Evolutionary conservation across 2,329 filamentous ascomycete species (phyloP), one percentile per base, ranked within the genome.

Genomic region (Aspergillus tubingensis): DNA sequence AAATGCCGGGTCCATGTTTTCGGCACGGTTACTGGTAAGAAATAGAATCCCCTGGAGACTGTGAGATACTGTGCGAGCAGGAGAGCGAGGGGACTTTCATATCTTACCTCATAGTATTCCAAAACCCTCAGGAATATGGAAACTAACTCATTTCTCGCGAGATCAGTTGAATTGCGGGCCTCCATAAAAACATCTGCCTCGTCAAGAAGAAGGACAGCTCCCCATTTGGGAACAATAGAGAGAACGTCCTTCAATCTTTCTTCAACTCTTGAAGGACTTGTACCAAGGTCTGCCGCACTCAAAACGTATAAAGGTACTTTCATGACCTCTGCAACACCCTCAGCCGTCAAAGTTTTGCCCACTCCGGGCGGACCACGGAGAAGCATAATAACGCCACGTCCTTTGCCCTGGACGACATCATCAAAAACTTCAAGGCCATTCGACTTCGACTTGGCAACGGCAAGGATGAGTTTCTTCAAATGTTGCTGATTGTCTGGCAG

Each of bases 341-440:
- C 82, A 5, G 79, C 80, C 3, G 81, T 83, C 23, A 82, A 67
- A 0, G 83, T 85, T 71, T 85, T 85, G 13, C 83, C 83, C 2
- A 83, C 81, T 3, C 83, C 83, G 0, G 83, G 82, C 0, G 80
- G 80, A 2, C 82, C 83, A 48, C 74, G 77, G 2, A 85, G 76
- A 3, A 84, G 74, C 58, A 84, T 73, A 57, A 84, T 82, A 56
- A 84, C 77, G 8, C 83, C 82, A 15, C 76, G 75, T 11, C 83
- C 83, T 65, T 85, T 85, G 30, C 81, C 82, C 27, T 79, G 74
- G 25, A 85, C 80, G 17, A 84, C 72, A 62, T 84, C 81, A 65
- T 41, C 38, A 17, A 41, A 41, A n/a, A 21, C 51, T n/a, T 83
- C 81, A 63, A 83, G 82, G 8, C 65, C 54, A 27, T 73, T 73